Conservation (phyloP, 2,329 filamentous ascomycete species). For the Tolypocladium tundrense region DNA sequence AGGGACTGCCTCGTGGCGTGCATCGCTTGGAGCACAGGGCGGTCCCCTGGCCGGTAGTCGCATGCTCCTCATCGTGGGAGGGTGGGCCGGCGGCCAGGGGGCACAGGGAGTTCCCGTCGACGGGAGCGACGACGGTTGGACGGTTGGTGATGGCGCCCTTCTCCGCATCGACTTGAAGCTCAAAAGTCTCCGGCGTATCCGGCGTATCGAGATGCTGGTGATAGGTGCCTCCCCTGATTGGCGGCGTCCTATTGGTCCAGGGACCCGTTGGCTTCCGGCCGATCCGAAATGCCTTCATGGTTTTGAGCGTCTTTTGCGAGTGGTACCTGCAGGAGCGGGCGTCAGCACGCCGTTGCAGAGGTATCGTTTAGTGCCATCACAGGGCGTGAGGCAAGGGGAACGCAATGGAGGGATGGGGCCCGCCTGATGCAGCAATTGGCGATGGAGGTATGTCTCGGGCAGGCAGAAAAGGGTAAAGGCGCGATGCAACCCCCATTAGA, state of each 20-base stretch:
- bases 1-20: conserved; percentile 1
- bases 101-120: neutral
- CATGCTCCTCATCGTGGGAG: neutral
- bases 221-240: conserved; percentile 42
- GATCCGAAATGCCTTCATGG: conserved; percentile 51
- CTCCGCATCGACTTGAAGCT: conserved; percentile 4
- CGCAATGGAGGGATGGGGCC: neutral
- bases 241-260: conserved; percentile 49
- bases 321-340: conserved; percentile 40
- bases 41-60: neutral
- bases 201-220: conserved; percentile 9
- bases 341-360: conserved; percentile 5
- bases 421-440: neutral
- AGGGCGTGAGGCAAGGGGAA: neutral
- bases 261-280: conserved; percentile 41
- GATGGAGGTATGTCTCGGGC: neutral
- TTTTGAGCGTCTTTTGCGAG: conserved; percentile 37
- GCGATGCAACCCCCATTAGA: neutral
- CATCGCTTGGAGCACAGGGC: neutral
- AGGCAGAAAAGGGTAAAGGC: neutral
- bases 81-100: neutral
- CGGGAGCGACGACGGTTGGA: neutral
- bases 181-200: conserved; percentile 7
- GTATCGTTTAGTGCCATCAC: neutral
- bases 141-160: conserved; percentile 1